A percentile compares a stretch with the other conserved stretches of the same genome.
Conservation (phyloP, 192 early-diverging fungal genomes). For the Umbelopsis vinacea region DNA sequence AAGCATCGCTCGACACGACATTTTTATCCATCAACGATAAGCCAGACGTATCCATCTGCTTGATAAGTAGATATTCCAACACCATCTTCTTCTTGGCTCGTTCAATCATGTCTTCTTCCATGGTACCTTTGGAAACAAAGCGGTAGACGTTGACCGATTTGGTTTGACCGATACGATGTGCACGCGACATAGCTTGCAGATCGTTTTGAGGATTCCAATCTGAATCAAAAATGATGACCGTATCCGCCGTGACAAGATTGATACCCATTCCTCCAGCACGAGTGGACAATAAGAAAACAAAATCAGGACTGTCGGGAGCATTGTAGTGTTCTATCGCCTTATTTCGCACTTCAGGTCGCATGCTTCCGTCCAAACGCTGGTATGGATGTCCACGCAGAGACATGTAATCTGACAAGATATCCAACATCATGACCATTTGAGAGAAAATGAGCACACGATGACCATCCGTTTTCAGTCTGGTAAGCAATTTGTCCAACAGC, state of each 20-base stretch:
- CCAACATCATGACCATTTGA: conserved; percentile 94
- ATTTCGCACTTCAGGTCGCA: conserved; percentile 83
- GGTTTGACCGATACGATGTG: conserved; percentile 96
- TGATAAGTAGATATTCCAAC: conserved; percentile 96
- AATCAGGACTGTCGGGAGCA: conserved; percentile 86
- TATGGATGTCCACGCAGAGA: conserved; percentile 78
- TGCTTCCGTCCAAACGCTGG: conserved; percentile 92
- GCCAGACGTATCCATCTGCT: conserved; percentile 69
- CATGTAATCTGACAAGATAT: conserved; percentile 93
- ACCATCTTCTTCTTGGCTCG: conserved; percentile 99
- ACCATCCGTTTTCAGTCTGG: conserved; percentile 81
- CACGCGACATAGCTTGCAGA: conserved; percentile 94
- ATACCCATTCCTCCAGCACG: conserved; percentile 94
- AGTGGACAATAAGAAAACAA: conserved; percentile 92
- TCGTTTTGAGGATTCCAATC: conserved; percentile 96
- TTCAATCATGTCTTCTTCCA: conserved; percentile 97
- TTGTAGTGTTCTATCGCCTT: conserved; percentile 96
- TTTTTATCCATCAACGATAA: conserved; percentile 22
- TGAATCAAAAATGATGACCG: conserved; percentile 91
- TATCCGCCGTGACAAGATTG: conserved; percentile 95
- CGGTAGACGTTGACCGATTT: conserved; percentile 96
- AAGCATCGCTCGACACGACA: conserved; percentile 2
- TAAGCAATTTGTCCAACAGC: conserved; percentile 92
- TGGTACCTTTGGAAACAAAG: conserved; percentile 92
- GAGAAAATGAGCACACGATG: conserved; percentile 97